Percentiles rank a stretch among this genome's conserved stretches.
Conservation (phyloP, 140 eudicot genomes). For the Anethum foeniculum region DNA sequence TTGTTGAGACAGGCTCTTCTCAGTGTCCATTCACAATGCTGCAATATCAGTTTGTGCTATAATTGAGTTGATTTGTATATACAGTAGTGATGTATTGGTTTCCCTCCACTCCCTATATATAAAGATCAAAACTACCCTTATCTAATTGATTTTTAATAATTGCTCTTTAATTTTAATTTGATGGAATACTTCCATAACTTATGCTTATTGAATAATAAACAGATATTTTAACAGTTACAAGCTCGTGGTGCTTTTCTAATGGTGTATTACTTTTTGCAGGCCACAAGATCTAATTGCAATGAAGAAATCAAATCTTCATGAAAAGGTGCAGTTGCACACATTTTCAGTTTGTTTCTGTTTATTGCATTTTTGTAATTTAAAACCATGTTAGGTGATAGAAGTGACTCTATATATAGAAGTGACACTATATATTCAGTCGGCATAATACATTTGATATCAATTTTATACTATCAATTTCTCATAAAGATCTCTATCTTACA, state of each 20-base stretch:
- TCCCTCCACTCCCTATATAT: not conserved
- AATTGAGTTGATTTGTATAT: not conserved
- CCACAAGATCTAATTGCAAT: constrained; percentile 10
- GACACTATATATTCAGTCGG: not conserved
- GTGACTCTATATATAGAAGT: not conserved
- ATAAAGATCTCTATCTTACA: not conserved
- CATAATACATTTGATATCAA: not conserved
- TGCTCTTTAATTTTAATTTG: not conserved
- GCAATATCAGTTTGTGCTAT: not conserved
- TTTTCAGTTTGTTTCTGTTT: not conserved
- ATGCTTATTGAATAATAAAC: not conserved
- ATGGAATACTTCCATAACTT: not conserved
- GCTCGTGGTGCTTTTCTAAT: not conserved
- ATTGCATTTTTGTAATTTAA: not conserved
- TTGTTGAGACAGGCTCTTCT: not conserved
- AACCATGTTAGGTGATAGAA: not conserved
- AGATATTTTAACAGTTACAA: not conserved
- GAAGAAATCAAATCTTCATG: constrained; percentile 3
- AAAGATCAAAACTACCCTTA: not conserved
- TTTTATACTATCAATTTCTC: not conserved
- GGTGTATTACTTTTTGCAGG: constrained; percentile 12
- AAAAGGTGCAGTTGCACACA: constrained; percentile 12
- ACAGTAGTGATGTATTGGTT: not conserved
- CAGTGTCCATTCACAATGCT: not conserved
- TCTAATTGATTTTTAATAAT: not conserved